Conservation (phyloP, 306 rosid genomes). For the Cucumis cinereus region DNA sequence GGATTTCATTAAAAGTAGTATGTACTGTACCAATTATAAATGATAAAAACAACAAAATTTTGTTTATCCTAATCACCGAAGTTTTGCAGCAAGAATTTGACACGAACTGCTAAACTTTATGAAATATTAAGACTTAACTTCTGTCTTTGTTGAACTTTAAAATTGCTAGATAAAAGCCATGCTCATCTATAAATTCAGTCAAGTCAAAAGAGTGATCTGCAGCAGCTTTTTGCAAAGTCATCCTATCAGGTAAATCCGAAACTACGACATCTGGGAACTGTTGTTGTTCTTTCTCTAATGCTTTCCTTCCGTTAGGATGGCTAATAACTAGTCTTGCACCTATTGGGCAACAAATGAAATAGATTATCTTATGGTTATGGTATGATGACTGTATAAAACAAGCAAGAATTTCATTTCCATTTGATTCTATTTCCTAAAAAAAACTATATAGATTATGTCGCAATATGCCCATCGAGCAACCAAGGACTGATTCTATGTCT, state of each 20-base stretch:
- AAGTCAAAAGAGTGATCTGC: constrained; percentile 43
- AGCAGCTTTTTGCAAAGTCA: constrained; percentile 40
- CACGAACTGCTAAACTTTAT: not conserved
- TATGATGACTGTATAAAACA: not conserved
- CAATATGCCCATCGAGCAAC: not conserved
- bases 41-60: not conserved
- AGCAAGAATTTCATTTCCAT: not conserved
- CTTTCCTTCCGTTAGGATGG: constrained; percentile 74
- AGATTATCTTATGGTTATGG: not conserved
- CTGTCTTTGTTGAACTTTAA: constrained; percentile 26
- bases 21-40: not conserved
- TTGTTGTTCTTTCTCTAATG: constrained; percentile 41
- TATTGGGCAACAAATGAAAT: constrained; percentile 16
- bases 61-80: not conserved
- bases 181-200: constrained; percentile 53
- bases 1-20: constrained; percentile 3
- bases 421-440: not conserved
- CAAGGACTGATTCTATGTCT: not conserved
- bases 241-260: constrained; percentile 63
- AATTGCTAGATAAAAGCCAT: constrained; percentile 58
- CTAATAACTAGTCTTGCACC: constrained; percentile 77
- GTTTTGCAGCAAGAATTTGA: constrained; percentile 1
- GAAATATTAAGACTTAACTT: not conserved
- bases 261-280: constrained; percentile 43
- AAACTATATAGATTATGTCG: not conserved